A percentile compares a stretch with the other conserved stretches of the same genome.
Conservation (phyloP, 257 asterid genomes). For the Haberlea rhodopensis region DNA sequence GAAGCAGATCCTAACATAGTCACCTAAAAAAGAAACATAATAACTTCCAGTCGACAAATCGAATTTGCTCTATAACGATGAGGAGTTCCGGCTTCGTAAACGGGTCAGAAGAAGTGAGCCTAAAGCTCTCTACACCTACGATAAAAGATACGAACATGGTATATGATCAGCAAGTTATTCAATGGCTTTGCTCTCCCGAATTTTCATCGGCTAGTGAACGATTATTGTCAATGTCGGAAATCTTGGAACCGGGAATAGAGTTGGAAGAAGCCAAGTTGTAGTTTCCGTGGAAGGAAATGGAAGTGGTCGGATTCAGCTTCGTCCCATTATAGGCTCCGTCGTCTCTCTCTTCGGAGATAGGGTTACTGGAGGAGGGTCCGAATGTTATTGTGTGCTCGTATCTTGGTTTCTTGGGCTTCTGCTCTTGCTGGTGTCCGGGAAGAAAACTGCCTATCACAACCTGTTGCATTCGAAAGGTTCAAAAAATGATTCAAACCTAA, state of each 20-base stretch:
- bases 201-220: conserved; percentile 42
- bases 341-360: conserved; percentile 40
- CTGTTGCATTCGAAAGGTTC: conserved; percentile 40
- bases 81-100: conserved; percentile 31
- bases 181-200: conserved; percentile 54
- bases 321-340: conserved; percentile 36
- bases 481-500: conserved; percentile 9
- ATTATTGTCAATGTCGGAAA: conserved; percentile 40
- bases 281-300: conserved; percentile 52
- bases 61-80: conserved; percentile 28
- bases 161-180: conserved; percentile 50
- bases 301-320: conserved; percentile 38
- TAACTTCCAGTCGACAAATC: conserved; percentile 25
- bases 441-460: conserved; percentile 77
- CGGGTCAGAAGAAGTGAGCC: conserved; percentile 44
- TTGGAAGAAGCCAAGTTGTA: conserved; percentile 38
- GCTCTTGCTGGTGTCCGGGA: conserved; percentile 47
- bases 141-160: conserved; percentile 24
- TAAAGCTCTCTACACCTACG: conserved; percentile 32
- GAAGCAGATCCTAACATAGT: conserved; percentile 37
- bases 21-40: conserved; percentile 30
- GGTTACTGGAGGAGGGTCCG: conserved; percentile 41
- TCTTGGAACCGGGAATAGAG: conserved; percentile 39
- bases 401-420: conserved; percentile 56
- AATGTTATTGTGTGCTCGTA: conserved; percentile 51